These are phyloP conservation scores for Arthrobotrys megalospora DNA, from an alignment of 2,329 filamentous ascomycete species.

Conservation along the genomic window DNA sequence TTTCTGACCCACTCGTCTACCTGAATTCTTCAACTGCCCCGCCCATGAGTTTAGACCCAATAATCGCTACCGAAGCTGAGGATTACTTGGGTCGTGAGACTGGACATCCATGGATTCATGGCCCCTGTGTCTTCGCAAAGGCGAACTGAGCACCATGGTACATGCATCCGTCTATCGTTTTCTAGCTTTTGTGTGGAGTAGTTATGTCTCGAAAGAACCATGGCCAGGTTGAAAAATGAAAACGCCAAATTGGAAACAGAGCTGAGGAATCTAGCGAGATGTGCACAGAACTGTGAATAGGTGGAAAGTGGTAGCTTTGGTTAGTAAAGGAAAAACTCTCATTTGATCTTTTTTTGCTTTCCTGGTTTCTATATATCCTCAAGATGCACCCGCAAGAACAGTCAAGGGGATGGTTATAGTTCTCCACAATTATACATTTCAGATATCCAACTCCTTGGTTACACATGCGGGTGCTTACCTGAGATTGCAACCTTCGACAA, in stretches of 20 bases:
- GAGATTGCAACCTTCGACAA: constrained; percentile 42
- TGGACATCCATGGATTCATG: constrained; percentile 19
- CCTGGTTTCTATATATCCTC: constrained; percentile 46
- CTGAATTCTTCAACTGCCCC: constrained; percentile 19
- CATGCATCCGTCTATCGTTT: constrained; percentile 10
- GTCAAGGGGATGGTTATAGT: constrained; percentile 31
- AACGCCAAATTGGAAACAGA: constrained; percentile 26
- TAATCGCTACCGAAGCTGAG: constrained; percentile 43
- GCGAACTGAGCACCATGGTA: constrained; percentile 44
- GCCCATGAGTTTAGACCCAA: constrained; percentile 39
- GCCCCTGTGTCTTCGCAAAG: constrained; percentile 43
- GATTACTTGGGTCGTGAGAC: constrained; percentile 22
- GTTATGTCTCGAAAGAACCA: background rate
- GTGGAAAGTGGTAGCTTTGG: constrained; percentile 7
- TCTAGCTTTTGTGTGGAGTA: constrained; percentile 11
- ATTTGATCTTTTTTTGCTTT: constrained; percentile 4
- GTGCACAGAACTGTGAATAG: constrained; percentile 26
- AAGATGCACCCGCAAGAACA: constrained; percentile 14
- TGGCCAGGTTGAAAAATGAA: constrained; percentile 14
- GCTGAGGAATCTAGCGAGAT: constrained; percentile 33
- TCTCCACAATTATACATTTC: constrained; percentile 54
- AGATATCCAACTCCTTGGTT: constrained; percentile 4
- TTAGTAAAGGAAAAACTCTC: constrained; percentile 15
- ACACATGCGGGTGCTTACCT: constrained; percentile 2
- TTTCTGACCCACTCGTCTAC: constrained; percentile 17